Percentiles rank a stretch among this genome's conserved stretches.
Conservation (phyloP, 106 monocot genomes). For the Hemerocallis citrina region DNA sequence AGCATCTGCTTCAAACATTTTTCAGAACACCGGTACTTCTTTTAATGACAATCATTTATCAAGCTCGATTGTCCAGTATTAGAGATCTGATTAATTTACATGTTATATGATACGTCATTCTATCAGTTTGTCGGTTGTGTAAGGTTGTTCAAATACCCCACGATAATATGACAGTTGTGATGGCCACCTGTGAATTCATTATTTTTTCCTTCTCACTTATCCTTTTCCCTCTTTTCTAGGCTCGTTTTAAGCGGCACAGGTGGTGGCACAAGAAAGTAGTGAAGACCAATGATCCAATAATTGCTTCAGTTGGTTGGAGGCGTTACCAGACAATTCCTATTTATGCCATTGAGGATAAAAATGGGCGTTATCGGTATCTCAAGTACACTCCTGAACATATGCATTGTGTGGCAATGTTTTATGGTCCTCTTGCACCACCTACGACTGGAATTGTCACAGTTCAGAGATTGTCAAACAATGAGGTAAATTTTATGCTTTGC, state of each 20-base stretch:
- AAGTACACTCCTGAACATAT: constrained; percentile 99
- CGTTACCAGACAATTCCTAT: constrained; percentile 93
- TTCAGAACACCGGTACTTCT: too few species aligned
- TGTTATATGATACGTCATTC: too few species aligned
- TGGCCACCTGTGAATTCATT: too few species aligned
- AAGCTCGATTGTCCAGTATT: too few species aligned
- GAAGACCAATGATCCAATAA: constrained; percentile 87
- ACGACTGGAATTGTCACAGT: constrained; percentile 77
- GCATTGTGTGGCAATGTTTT: constrained; percentile 97
- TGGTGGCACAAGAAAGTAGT: constrained; percentile 98
- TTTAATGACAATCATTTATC: too few species aligned
- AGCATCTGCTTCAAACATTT: too few species aligned
- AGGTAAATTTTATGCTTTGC: constrained; percentile 22
- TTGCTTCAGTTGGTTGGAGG: constrained; percentile 94
- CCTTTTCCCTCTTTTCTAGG: constrained; percentile 29
- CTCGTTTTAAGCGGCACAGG: constrained; percentile 80
- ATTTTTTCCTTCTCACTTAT: neutral
- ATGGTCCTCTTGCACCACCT: constrained; percentile 96
- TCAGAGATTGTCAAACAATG: constrained; percentile 78
- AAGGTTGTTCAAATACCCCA: too few species aligned
- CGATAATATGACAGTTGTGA: too few species aligned
- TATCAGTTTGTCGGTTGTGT: too few species aligned
- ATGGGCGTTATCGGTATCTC: constrained; percentile 82
- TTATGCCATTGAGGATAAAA: constrained; percentile 87
- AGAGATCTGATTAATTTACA: too few species aligned